Conservation (phyloP, 116 monocot species). For the Cymodocea nodosa region DNA sequence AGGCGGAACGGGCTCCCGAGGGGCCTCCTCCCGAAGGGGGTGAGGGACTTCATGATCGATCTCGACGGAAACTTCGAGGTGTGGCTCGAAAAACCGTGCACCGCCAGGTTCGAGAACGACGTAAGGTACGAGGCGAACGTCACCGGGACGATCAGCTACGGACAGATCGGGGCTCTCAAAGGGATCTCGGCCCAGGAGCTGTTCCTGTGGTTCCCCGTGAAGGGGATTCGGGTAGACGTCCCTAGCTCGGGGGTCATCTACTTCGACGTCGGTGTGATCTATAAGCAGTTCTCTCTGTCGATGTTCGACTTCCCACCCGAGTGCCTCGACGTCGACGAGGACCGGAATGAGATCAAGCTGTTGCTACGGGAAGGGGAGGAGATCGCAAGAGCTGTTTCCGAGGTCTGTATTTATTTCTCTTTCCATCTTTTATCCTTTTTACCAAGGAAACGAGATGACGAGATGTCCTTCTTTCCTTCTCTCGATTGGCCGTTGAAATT, state of each 20-base stretch:
- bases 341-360: neutral
- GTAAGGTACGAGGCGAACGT: conserved; percentile 32
- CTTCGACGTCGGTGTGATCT: conserved; percentile 42
- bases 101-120: conserved; percentile 32
- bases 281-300: conserved; percentile 38
- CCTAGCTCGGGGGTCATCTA: conserved; percentile 46
- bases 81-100: conserved; percentile 22
- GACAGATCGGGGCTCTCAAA: conserved; percentile 29
- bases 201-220: conserved; percentile 52
- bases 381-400: neutral
- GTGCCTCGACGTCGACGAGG: conserved; percentile 8
- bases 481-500: neutral
- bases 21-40: conserved; percentile 33
- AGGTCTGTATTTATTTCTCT: neutral
- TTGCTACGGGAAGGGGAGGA: neutral
- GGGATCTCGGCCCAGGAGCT: conserved; percentile 47
- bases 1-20: conserved; percentile 29
- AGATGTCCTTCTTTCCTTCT: no score
- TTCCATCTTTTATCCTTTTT: neutral
- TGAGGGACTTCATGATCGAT: conserved; percentile 21
- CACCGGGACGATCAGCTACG: conserved; percentile 27
- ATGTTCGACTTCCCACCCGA: conserved; percentile 41
- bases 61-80: conserved; percentile 25
- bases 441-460: neutral
- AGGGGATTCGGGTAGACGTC: conserved; percentile 32